A percentile compares a stretch with the other conserved stretches of the same genome.
These are phyloP conservation scores for Epichloe scottii DNA, from an alignment of 2,329 filamentous ascomycete genomes.

Conservation along the genomic window DNA sequence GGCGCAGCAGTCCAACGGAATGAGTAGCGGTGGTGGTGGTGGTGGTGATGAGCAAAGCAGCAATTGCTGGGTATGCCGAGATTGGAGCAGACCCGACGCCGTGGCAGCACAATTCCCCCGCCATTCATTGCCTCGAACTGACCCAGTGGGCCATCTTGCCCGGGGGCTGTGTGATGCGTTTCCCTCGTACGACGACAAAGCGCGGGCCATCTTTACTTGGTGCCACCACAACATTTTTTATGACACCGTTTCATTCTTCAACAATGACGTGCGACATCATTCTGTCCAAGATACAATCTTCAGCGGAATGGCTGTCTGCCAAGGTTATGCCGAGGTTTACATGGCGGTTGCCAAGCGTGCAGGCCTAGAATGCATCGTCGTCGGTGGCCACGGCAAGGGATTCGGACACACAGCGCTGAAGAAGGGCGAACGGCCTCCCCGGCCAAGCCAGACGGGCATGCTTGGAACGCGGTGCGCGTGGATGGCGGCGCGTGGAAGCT, in stretches of 20 bases:
- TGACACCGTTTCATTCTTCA: constrained; percentile 69
- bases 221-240: constrained; percentile 88
- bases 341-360: constrained; percentile 64
- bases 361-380: constrained; percentile 64
- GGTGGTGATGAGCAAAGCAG: constrained; percentile 4
- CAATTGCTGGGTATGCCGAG: constrained; percentile 69
- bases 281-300: constrained; percentile 63
- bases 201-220: constrained; percentile 88
- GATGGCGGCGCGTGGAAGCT: constrained; percentile 86
- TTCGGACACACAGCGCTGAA: constrained; percentile 55
- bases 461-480: constrained; percentile 87
- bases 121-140: constrained; percentile 50
- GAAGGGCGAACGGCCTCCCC: constrained; percentile 55
- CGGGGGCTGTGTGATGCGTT: constrained; percentile 69
- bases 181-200: constrained; percentile 75
- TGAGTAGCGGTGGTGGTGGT: not conserved
- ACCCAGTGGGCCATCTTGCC: constrained; percentile 63
- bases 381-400: constrained; percentile 77
- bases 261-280: constrained; percentile 50
- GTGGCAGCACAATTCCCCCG: constrained; percentile 69
- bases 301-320: constrained; percentile 74
- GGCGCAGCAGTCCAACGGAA: constrained; percentile 11
- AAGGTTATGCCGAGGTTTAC: constrained; percentile 80
- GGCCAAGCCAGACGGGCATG: constrained; percentile 53
- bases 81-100: constrained; percentile 71